Evolutionary conservation across 2,329 filamentous ascomycete species (phyloP).

Genomic region (Curvularia sp.): DNA sequence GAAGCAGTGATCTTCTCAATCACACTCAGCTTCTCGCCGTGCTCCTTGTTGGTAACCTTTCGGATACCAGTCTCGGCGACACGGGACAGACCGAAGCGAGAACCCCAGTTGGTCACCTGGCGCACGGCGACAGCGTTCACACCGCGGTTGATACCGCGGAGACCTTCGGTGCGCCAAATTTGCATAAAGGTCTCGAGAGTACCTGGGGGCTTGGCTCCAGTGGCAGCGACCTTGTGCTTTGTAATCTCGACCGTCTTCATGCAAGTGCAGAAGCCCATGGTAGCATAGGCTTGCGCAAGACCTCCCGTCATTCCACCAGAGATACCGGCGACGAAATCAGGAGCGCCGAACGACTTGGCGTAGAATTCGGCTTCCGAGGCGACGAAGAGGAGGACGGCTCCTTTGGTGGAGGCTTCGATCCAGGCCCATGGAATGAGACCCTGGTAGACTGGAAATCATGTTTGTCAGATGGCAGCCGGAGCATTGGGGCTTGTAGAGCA

Average conservation of each 20-base stretch:
- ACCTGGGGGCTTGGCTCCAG: conserved; percentile 83
- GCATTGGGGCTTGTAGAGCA: conserved; percentile 32
- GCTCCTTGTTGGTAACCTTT: conserved; percentile 75
- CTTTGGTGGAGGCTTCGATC: conserved; percentile 99
- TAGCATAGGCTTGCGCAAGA: conserved; percentile 97
- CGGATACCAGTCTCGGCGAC: conserved; percentile 91
- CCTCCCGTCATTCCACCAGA: conserved; percentile 89
- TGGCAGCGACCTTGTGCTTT: conserved; percentile 89
- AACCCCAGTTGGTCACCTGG: conserved; percentile 99
- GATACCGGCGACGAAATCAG: conserved; percentile 88
- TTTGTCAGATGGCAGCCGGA: conserved; percentile 50
- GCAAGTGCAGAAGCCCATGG: conserved; percentile 99
- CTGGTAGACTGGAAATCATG: conserved; percentile 79
- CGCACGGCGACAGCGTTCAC: conserved; percentile 98
- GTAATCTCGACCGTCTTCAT: conserved; percentile 99
- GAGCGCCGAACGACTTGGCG: conserved; percentile 81
- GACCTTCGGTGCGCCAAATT: conserved; percentile 94
- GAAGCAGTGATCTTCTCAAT: conserved; percentile 89
- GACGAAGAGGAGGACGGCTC: conserved; percentile 97
- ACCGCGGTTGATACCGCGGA: conserved; percentile 95
- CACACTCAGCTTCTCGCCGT: conserved; percentile 77
- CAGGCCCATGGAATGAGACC: conserved; percentile 94
- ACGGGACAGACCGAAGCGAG: conserved; percentile 90
- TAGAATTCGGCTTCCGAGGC: conserved; percentile 98
- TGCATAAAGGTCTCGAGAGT: conserved; percentile 96